phyloP scores from a whole-genome alignment of 495 filamentous ascomycete genomes.

The Penicillium turbatum region DNA sequence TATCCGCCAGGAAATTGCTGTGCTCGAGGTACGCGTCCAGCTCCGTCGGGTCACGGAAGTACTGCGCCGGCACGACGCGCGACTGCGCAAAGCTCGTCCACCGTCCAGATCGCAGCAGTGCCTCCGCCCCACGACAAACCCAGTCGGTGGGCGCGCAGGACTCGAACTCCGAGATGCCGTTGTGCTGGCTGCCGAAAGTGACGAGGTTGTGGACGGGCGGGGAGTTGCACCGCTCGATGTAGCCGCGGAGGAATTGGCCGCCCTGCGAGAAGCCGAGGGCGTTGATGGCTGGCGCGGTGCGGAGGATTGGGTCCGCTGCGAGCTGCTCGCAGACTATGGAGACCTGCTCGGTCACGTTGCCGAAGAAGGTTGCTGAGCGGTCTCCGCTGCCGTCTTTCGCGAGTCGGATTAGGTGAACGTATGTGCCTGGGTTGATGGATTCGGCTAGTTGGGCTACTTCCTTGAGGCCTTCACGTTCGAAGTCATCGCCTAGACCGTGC shows the following conservation, averaged over 20 bases:
- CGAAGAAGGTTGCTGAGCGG: constrained; percentile 80
- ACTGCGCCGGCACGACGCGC: constrained; percentile 87
- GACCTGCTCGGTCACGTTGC: constrained; percentile 81
- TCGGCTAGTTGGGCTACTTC: constrained; percentile 64
- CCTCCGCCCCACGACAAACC: constrained; percentile 73
- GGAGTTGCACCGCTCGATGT: constrained; percentile 82
- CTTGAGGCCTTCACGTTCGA: constrained; percentile 67
- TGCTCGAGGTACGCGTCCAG: constrained; percentile 70
- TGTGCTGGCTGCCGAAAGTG: constrained; percentile 91
- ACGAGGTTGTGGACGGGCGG: constrained; percentile 78
- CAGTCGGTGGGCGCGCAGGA: constrained; percentile 63
- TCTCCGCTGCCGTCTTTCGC: constrained; percentile 61
- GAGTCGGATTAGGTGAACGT: constrained; percentile 76
- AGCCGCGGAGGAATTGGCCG: constrained; percentile 91
- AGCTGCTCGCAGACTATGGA: constrained; percentile 76
- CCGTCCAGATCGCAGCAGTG: constrained; percentile 63
- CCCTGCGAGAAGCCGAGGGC: constrained; percentile 94
- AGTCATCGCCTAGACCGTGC: constrained; percentile 77
- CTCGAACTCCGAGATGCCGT: constrained; percentile 82
- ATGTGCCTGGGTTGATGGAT: constrained; percentile 71
- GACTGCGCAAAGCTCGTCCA: constrained; percentile 75
- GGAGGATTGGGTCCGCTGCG: constrained; percentile 69
- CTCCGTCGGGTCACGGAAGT: constrained; percentile 74
- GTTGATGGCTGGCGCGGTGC: constrained; percentile 76
- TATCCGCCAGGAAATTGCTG: constrained; percentile 95